These are phyloP conservation scores for Hymenochaete sp. DNA, from an alignment of 1,284 basidiomycete species.

Conservation along the genomic window DNA sequence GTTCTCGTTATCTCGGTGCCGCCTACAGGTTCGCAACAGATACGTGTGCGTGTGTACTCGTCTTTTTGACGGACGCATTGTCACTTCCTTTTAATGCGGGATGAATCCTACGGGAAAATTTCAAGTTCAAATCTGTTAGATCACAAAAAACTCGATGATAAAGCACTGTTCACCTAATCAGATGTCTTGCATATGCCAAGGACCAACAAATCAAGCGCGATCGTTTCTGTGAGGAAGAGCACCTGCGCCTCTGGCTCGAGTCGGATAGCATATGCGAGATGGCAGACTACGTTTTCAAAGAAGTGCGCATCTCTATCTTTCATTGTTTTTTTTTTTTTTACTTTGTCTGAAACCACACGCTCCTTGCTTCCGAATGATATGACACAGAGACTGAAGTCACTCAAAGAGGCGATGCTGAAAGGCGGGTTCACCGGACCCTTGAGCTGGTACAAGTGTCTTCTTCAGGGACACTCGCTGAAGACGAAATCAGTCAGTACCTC, in stretches of 20 bases:
- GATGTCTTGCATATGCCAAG: constrained; percentile 15
- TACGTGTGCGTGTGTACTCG: too few species aligned
- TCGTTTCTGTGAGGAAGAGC: constrained; percentile 21
- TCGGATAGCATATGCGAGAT: constrained; percentile 22
- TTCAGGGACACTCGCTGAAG: background rate
- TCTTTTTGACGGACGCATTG: too few species aligned
- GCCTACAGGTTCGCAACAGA: too few species aligned
- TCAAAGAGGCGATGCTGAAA: constrained; percentile 3
- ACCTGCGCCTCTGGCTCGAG: constrained; percentile 23
- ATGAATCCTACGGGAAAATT: too few species aligned
- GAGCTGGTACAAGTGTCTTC: constrained; percentile 23
- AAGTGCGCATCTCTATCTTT: constrained; percentile 15
- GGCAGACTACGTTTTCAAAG: background rate
- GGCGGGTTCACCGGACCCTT: constrained; percentile 8
- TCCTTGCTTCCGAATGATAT: background rate
- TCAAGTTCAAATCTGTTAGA: too few species aligned
- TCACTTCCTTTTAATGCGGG: too few species aligned
- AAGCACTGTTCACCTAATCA: too few species aligned
- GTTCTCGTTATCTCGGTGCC: too few species aligned
- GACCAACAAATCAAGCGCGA: constrained; percentile 24
- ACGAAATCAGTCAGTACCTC: background rate
- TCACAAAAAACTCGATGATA: too few species aligned
- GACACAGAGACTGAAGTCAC: background rate
- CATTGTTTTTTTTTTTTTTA: too few species aligned
- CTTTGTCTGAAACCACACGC: constrained; percentile 16